Evolutionary conservation across 768 basidiomycete genomes (phyloP).

Genomic region (Lenzites betulinus): DNA sequence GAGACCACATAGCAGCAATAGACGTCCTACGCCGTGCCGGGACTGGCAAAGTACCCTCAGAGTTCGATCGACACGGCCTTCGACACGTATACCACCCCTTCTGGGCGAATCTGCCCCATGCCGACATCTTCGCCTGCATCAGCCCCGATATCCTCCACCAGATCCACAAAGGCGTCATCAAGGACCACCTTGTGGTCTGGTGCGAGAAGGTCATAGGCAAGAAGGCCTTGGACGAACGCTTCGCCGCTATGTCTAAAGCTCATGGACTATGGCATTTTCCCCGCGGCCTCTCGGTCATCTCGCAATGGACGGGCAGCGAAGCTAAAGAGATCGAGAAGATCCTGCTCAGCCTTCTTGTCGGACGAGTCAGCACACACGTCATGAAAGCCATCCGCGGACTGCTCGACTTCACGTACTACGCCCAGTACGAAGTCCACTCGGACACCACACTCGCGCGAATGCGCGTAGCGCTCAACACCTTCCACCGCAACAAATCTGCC

Average conservation of each 20-base stretch:
- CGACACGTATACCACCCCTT: conserved; percentile 13
- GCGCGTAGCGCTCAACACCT: conserved; percentile 29
- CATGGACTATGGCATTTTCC: conserved; percentile 22
- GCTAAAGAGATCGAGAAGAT: conserved; percentile 25
- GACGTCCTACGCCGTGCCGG: not conserved
- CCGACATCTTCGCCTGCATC: conserved; percentile 39
- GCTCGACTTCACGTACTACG: conserved; percentile 32
- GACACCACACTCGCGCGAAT: conserved; percentile 14
- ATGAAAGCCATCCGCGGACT: conserved; percentile 14
- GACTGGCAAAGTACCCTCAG: conserved; percentile 4
- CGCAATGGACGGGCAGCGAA: conserved; percentile 26
- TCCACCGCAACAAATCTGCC: conserved; percentile 41
- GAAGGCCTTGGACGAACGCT: conserved; percentile 20
- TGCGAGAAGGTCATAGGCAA: conserved; percentile 32
- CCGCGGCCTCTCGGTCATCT: conserved; percentile 16
- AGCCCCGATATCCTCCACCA: conserved; percentile 47
- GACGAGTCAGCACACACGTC: conserved; percentile 5
- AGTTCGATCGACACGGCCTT: conserved; percentile 10
- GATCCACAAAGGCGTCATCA: conserved; percentile 47
- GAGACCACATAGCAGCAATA: not conserved
- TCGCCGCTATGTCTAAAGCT: not conserved
- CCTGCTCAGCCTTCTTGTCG: conserved; percentile 24
- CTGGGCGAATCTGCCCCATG: conserved; percentile 36
- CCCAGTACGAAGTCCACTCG: conserved; percentile 23
- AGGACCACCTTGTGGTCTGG: conserved; percentile 41